Evolutionary conservation across 1,139 yeast species (phyloP).

Genomic region (Geotrichum siamense): DNA sequence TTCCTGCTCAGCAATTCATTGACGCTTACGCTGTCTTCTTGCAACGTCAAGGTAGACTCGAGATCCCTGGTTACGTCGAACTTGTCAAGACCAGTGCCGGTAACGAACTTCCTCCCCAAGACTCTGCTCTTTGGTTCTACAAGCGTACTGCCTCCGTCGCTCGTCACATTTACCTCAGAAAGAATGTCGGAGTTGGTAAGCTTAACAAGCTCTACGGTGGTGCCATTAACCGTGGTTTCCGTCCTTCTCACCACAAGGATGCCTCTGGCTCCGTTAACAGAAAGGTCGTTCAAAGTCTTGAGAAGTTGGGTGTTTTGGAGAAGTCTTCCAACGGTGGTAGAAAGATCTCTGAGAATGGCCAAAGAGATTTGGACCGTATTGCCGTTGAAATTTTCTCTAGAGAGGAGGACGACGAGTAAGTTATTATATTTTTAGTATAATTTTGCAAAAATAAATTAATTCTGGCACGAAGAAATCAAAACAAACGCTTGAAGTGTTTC

Average conservation of each 20-base stretch:
- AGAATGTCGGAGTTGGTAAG: constrained; percentile 98
- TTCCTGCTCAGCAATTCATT: constrained; percentile 99
- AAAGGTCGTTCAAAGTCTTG: constrained; percentile 95
- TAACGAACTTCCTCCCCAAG: constrained; percentile 99
- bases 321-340: constrained; percentile 98
- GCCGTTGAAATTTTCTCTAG: constrained; percentile 97
- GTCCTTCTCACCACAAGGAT: constrained; percentile 98
- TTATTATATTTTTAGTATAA: constrained; percentile 18
- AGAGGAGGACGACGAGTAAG: constrained; percentile 47
- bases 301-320: constrained; percentile 96
- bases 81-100: constrained; percentile 98
- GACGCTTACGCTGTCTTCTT: constrained; percentile 99
- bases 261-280: constrained; percentile 99
- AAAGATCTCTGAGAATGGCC: constrained; percentile 99
- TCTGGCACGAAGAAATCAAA: constrained; percentile 8
- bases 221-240: constrained; percentile 98
- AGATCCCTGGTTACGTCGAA: constrained; percentile 99
- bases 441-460: constrained; percentile 10
- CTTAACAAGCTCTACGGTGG: constrained; percentile 99
- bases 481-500: too few species aligned
- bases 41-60: constrained; percentile 99
- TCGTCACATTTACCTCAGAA: constrained; percentile 99
- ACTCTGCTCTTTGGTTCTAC: constrained; percentile 99
- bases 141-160: constrained; percentile 99
- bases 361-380: constrained; percentile 99